These are phyloP conservation scores for Solanum commersonii DNA, from an alignment of 257 asterid species.

Conservation along the genomic window DNA sequence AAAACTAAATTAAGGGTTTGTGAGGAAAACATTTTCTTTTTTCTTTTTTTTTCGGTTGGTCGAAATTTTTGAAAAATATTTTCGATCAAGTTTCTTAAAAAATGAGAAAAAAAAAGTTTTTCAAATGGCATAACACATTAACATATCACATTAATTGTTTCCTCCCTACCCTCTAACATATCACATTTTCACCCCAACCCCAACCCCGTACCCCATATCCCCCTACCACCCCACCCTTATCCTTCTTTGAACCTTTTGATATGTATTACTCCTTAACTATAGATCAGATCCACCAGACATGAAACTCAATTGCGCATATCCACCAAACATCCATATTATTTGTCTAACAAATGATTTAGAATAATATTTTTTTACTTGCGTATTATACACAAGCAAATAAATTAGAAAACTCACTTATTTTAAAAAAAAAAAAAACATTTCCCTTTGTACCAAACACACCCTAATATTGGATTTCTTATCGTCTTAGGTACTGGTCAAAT, in stretches of 20 bases:
- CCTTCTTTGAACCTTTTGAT: too few relatives aligned
- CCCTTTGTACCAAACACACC: too few relatives aligned
- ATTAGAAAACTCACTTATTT: neutral
- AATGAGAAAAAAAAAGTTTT: neutral
- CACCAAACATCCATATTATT: neutral
- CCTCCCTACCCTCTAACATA: neutral
- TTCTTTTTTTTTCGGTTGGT: accelerated
- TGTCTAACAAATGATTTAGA: neutral
- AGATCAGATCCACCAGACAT: too few relatives aligned
- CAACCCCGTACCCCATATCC: neutral
- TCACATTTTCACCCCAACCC: neutral
- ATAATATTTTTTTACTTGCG: neutral
- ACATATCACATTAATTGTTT: too few relatives aligned
- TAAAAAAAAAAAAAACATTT: too few relatives aligned
- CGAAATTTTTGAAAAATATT: neutral
- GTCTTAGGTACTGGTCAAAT: neutral
- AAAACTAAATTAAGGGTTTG: neutral
- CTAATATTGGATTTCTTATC: neutral
- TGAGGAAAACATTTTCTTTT: neutral
- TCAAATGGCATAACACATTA: neutral
- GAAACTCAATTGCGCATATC: too few relatives aligned
- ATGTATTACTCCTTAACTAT: neutral
- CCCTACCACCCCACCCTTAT: neutral
- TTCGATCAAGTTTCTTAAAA: neutral
- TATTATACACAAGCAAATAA: neutral